A percentile compares a stretch with the other conserved stretches of the same genome.
These are phyloP conservation scores for Solanum peruvianum DNA, from an alignment of 257 asterid genomes.

Conservation along the genomic window DNA sequence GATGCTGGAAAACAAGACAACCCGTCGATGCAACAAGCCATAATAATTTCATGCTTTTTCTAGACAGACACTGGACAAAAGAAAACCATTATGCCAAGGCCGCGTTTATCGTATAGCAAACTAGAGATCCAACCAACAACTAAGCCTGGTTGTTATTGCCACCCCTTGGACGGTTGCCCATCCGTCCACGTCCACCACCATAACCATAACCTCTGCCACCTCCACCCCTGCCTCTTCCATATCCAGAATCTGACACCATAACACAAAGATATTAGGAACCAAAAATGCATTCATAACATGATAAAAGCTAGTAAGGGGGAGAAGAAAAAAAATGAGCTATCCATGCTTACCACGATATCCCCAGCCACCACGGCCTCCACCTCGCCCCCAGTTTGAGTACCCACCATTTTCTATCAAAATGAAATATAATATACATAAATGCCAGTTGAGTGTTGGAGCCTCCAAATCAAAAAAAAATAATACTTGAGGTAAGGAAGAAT, in stretches of 20 bases:
- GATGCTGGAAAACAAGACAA: conserved; percentile 6
- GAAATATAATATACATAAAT: neutral
- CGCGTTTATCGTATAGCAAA: neutral
- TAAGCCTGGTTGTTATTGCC: conserved; percentile 53
- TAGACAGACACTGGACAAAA: neutral
- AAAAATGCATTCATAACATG: neutral
- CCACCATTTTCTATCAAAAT: conserved; percentile 37
- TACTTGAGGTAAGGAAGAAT: neutral
- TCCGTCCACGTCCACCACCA: conserved; percentile 37
- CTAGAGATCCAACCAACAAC: conserved; percentile 5
- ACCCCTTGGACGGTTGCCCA: conserved; percentile 39
- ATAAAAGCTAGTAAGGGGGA: neutral
- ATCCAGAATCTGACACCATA: conserved; percentile 47
- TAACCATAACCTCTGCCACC: conserved; percentile 52
- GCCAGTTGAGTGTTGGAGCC: neutral
- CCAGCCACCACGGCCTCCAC: conserved; percentile 52
- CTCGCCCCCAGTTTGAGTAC: conserved; percentile 25
- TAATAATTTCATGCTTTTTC: conserved; percentile 5
- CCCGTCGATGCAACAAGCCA: neutral
- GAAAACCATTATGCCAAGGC: conserved; percentile 12
- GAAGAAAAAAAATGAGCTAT: neutral
- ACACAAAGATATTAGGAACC: neutral
- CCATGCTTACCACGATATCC: conserved; percentile 54
- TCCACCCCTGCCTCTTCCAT: conserved; percentile 75
- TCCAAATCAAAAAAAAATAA: too few species aligned